These are phyloP conservation scores for Cyathus striatus DNA, from an alignment of 768 basidiomycete species.

Conservation along the genomic window DNA sequence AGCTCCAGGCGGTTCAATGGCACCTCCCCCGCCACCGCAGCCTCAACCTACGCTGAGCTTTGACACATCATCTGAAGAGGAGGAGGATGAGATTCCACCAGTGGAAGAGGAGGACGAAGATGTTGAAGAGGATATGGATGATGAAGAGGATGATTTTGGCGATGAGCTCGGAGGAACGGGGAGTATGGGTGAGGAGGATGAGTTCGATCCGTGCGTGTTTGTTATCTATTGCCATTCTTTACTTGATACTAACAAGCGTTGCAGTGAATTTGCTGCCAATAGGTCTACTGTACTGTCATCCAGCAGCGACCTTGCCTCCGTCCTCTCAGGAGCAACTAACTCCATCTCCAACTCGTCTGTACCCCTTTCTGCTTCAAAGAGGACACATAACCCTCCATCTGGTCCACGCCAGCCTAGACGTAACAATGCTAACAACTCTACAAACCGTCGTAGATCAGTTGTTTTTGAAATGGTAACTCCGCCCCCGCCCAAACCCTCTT, in stretches of 20 bases:
- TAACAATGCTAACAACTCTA: too few relatives aligned
- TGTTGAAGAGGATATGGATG: too few relatives aligned
- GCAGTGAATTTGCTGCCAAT: constrained; percentile 70
- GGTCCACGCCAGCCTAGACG: too few relatives aligned
- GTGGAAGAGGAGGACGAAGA: constrained; percentile 46
- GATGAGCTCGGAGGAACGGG: constrained; percentile 39
- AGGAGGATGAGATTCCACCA: constrained; percentile 39
- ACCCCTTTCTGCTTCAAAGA: constrained; percentile 42
- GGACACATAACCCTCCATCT: too few relatives aligned
- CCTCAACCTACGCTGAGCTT: too few relatives aligned
- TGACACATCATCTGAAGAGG: constrained; percentile 54
- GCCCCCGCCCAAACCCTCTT: constrained; percentile 9
- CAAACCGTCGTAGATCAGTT: constrained; percentile 11
- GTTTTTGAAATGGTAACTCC: constrained; percentile 56
- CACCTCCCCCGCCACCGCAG: constrained; percentile 22
- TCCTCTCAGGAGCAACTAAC: constrained; percentile 45
- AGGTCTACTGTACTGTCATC: constrained; percentile 49
- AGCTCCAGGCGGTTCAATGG: constrained; percentile 28
- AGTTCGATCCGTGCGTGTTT: constrained; percentile 71
- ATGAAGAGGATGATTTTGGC: constrained; percentile 52
- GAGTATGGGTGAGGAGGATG: constrained; percentile 61
- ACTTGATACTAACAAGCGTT: too few relatives aligned
- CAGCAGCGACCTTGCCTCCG: constrained; percentile 60
- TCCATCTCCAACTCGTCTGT: constrained; percentile 55
- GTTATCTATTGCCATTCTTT: constrained; percentile 1